Evolutionary conservation across 768 basidiomycete genomes (phyloP), one percentile per base, ranked within the genome.

Genomic region (Lactarius hengduanensis): DNA sequence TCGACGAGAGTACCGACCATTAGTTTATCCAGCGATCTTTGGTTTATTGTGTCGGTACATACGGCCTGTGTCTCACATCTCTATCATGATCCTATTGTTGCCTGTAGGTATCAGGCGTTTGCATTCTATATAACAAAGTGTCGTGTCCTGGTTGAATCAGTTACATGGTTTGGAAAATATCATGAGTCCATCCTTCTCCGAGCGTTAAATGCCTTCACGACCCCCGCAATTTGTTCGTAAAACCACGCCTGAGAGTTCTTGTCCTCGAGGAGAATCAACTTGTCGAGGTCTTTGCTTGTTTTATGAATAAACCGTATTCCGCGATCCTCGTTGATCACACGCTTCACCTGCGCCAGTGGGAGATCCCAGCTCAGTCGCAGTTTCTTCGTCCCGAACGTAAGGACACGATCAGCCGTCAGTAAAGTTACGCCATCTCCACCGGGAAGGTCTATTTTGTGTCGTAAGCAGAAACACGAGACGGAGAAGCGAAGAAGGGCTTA

Each of bases 321-420:
- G 18, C 87, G 92, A 72, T 95, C 89, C 74, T 98, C 96, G 32
- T 93, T 87, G 4, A 88, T 90, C 55, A 98, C 86, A 20, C 92
- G 92, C 75, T 92, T 88, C 3, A 98, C 86, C 70, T 92, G 88
- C 22, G 85, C 85, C 74, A 98, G 87, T 0, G 94, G 89, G 16
- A 98, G 79, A 70, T 98, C 94, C 96, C 96, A 99, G 50, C 91
- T 88, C 5, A 96, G 84, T 40, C 86, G 85, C 43, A 98, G 83
- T 74, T 85, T 92, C 75, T 85, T 89, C 13, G 93, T 89, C 84
- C 89, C 89, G 76, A 98, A 93, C 13, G 89, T 88, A 34, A 98
- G 76, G 41, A 98, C 84, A 56, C 89, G 83, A 4, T 86, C 83
- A 43, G 87, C 84, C 11, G 96, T 98, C 69, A 98, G 78, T 43